Evolutionary conservation across 148 eudicot species (phyloP), one percentile per base, ranked within the genome.

Genomic region (Fagopyrum tataricum): DNA sequence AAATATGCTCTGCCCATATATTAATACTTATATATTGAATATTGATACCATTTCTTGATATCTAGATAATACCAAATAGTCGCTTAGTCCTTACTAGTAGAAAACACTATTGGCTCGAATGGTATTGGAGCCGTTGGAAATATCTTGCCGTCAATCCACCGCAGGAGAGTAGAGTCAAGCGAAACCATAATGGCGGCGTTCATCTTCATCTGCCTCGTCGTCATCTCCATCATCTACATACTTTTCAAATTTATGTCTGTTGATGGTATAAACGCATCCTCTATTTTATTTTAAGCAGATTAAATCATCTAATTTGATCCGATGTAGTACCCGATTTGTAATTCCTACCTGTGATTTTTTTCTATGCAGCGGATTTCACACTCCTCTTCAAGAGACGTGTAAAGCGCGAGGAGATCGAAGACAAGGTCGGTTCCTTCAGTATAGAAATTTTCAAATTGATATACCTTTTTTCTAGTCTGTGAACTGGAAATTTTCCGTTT

Each of bases 401-500:
- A 48, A 93, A 91, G 78, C 87, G 88, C 42, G 83, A 86, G 59
- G 85, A 84, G 80, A 75, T 90, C 31, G 89, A 93, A 77, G 88
- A 87, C 67, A 93, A 90, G 92, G 98, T 93, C n/a, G 18, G 23
- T 67, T 40, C 17, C n/a, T 43, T 62, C 75, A n/a, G 56, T 0
- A 13, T 73, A 41, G 44, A 6, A 21, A 11, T 56, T 72, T 21
- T 9, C 56, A 21, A 13, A 23, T 72, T 75, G 26, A 4, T 71
- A 42, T 69, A 53, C 67, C 52, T 41, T 40, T 74, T 51, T 59
- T 78, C 72, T 10, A 40, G 67, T 73, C 41, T 37, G 41, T 64
- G 66, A 69, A 73, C 44, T 74, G 64, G 15, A 53, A 52, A 49
- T 48, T 61, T 59, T 59, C 26, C 17, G 39, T 31, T 59, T 64